Evolutionary conservation across 176 grass and related monocot genomes (phyloP), one percentile per base, ranked within the genome.

Genomic region (Melocanna baccifera): DNA sequence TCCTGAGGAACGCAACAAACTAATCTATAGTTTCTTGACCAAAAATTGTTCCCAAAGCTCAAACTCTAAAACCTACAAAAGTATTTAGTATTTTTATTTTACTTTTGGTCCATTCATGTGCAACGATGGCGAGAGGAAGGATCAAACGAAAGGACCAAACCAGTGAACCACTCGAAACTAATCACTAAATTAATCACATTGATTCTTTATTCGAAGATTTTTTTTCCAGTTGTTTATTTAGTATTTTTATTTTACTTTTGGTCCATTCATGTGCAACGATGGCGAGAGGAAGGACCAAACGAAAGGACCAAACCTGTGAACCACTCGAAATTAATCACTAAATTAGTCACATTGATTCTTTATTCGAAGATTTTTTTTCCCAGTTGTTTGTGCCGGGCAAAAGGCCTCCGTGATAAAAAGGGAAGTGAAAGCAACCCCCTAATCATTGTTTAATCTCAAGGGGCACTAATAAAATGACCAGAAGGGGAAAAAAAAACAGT

Each of bases 111-210:
- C 7, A 26, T 19, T 67, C 50, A 83, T 62, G 23, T 61, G 53
- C 43, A 37, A 14, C 8, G 82, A 85, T 74, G 75, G 81, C 69
- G 62, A 83, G 76, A 37, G 84, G 53, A 42, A 23, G 51, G 26
- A 78, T 58, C 25, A 52, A 12, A 1, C 71, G 20, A 47, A 29
- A 47, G 57, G 75, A 58, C 37, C 43, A 74, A 77, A 58, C 42
- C 10, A 43, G 42, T 43, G 42, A 43, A 43, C 52, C 18, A 69
- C 20, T 46, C 45, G 36, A 84, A 48, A 76, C 16, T 64, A 81
- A 76, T 29, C 42, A 81, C 13, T 40, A 61, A 0, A 59, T 83
- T 82, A 86, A n/a, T 57, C 48, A 16, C 15, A 46, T 15, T 16
- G 22, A 25, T 69, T 89, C 40, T 83, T 77, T 82, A 75, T 81